Base-by-base conservation (phyloP, 805 yeast species). In the Candida bentonensis region DNA sequence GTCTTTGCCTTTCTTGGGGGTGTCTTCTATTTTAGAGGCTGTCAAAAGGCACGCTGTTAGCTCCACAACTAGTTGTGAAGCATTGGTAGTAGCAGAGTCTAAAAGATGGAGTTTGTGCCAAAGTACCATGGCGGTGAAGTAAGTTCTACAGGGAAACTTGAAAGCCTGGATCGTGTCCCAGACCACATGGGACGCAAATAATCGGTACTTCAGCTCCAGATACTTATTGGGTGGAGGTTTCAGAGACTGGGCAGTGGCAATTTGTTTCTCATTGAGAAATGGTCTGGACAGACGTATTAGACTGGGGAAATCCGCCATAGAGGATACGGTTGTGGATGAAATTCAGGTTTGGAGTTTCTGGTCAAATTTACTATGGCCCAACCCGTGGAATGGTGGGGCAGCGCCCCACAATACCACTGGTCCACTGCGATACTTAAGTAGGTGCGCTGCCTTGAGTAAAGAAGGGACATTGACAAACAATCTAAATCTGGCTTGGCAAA, bases 11-110 rank as follows among this genome's bases (percentile, higher is more conserved):
- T 82, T 82, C 58, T 85, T 86, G 36, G 86, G 79, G 36, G 87
- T 83, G 55, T 87, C 96, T 55, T 84, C 94, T 50, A 78, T 76
- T 59, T 87, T 85, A 39, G 79, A 66, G 2, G 95, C 82, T 15
- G 84, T 64, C 46, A 82, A 73, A 4, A 87, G 57, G 44, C 86
- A 72, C 7, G 89, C 72, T 5, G 79, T 61, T 0, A 84, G 83
- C n/a, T 83, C 72, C 39, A 79, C 78, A 15, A 30, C 44, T 3
- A 48, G 30, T 2, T 53, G 51, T 21, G 48, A 46, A 7, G 11
- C 7, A 30, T 30, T 30, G 20, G 36, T 9, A 13, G 17, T 30
- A 4, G n/a, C 13, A 7, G 36, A 40, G 47, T 82, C 80, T 61
- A 78, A 78, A 13, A 85, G 64, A 54, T 72, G 79, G 54, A 70